Evolutionary conservation across 768 basidiomycete species (phyloP).

Genomic region (Rossbeevera mucosa): DNA sequence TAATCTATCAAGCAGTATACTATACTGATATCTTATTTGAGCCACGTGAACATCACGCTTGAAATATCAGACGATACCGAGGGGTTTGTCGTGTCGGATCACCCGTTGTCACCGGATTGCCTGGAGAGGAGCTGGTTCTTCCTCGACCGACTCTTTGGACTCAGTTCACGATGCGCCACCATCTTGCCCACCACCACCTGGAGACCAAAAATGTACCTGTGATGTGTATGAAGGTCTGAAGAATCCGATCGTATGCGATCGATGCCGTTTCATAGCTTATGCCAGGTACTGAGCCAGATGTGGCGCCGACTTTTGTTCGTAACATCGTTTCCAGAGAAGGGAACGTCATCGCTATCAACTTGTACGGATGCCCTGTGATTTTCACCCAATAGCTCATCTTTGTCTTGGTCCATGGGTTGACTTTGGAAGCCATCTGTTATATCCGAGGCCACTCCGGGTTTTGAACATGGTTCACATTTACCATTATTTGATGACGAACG

Average conservation of each 20-base stretch:
- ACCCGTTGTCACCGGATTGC: conserved; percentile 42
- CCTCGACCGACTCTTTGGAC: conserved; percentile 28
- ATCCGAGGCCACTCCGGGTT: not conserved
- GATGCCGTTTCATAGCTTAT: not conserved
- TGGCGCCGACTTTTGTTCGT: not conserved
- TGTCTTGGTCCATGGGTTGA: not conserved
- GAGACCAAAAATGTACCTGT: conserved; percentile 52
- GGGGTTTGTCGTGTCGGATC: conserved; percentile 38
- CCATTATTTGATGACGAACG: not conserved
- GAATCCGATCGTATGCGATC: not conserved
- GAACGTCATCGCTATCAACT: not conserved
- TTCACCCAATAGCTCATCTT: not conserved
- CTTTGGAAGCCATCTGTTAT: not conserved
- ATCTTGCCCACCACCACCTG: conserved; percentile 57
- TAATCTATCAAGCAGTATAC: not conserved
- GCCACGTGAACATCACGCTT: conserved; percentile 78
- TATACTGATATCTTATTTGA: not conserved
- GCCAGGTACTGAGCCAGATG: not conserved
- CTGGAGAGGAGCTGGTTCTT: conserved; percentile 36
- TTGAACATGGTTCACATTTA: not conserved
- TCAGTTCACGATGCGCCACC: conserved; percentile 28
- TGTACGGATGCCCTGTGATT: not conserved
- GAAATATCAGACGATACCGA: conserved; percentile 64
- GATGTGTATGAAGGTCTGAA: not conserved
- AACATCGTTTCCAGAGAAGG: not conserved